A percentile compares a stretch with the other conserved stretches of the same genome.
These are phyloP conservation scores for Pseudozyma hubeiensis DNA, from an alignment of 1,284 basidiomycete species.

Conservation along the genomic window DNA sequence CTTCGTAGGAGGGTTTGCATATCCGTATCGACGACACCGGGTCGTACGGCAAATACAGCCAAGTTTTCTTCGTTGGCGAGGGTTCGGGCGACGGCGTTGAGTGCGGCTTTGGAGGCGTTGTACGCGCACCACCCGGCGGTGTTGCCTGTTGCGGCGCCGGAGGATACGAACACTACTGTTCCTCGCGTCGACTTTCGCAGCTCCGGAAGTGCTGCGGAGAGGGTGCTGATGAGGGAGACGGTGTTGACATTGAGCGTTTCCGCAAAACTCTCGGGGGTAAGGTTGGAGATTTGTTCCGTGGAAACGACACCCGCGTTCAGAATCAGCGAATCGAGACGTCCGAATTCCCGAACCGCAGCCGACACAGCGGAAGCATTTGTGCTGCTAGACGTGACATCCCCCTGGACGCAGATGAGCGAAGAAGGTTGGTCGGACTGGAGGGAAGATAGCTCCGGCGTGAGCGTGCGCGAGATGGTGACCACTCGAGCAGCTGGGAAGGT, in stretches of 20 bases:
- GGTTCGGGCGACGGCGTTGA: slow-evolving; percentile 84
- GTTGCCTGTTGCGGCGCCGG: slow-evolving; percentile 80
- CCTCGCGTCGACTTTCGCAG: slow-evolving; percentile 74
- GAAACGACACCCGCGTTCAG: slow-evolving; percentile 80
- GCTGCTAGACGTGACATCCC: slow-evolving; percentile 76
- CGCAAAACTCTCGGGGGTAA: slow-evolving; percentile 73
- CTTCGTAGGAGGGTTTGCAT: slow-evolving; percentile 31
- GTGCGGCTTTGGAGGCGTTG: slow-evolving; percentile 76
- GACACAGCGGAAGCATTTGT: slow-evolving; percentile 75
- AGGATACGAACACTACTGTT: slow-evolving; percentile 81
- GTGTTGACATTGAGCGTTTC: slow-evolving; percentile 82
- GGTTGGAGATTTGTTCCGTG: slow-evolving; percentile 56
- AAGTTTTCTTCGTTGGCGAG: slow-evolving; percentile 84
- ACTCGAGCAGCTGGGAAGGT: slow-evolving; percentile 72
- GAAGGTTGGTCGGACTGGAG: slow-evolving; percentile 70
- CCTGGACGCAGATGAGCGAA: slow-evolving; percentile 72
- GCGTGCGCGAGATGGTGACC: slow-evolving; percentile 79
- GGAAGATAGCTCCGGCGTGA: slow-evolving; percentile 75
- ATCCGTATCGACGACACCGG: slow-evolving; percentile 80
- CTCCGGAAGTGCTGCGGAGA: slow-evolving; percentile 77
- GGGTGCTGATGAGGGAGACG: slow-evolving; percentile 79
- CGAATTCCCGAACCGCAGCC: slow-evolving; percentile 74
- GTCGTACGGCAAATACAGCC: slow-evolving; percentile 80
- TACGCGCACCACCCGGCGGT: slow-evolving; percentile 81
- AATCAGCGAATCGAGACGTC: slow-evolving; percentile 78